phyloP scores from a whole-genome alignment of 345 rosid species.

The Garcia nutans region DNA sequence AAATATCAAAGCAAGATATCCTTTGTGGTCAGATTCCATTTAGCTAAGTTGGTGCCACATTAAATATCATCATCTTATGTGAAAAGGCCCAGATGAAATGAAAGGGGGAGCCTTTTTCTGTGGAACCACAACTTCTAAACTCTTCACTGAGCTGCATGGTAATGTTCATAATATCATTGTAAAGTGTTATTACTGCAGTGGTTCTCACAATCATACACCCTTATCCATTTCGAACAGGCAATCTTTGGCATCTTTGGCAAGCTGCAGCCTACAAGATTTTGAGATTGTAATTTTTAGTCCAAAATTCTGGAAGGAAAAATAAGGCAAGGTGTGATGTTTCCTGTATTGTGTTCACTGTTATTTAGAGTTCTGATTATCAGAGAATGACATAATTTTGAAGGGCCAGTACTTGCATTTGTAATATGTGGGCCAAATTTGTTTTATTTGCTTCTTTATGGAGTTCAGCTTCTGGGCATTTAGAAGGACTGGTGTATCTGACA shows the following conservation, averaged over 20 bases:
- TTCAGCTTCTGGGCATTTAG: neutral
- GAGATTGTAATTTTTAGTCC: neutral
- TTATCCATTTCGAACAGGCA: neutral
- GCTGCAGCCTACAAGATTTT: neutral
- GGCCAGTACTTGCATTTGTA: neutral
- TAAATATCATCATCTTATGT: neutral
- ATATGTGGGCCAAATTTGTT: neutral
- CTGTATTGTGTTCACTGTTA: neutral
- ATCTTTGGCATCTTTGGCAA: neutral
- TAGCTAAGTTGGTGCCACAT: neutral
- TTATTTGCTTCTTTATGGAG: neutral
- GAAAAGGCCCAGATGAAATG: neutral
- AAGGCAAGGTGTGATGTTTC: neutral
- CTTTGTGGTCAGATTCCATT: neutral
- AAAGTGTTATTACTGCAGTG: neutral
- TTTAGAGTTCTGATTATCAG: neutral
- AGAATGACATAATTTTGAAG: neutral
- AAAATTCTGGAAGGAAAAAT: neutral
- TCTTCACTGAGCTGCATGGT: neutral
- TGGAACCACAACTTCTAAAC: neutral
- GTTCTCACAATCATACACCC: neutral
- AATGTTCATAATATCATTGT: neutral
- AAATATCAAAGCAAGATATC: neutral
- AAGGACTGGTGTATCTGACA: neutral
- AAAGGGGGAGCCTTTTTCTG: neutral